phyloP scores from a whole-genome alignment of 345 rosid species.

The Populus pruinosa region DNA sequence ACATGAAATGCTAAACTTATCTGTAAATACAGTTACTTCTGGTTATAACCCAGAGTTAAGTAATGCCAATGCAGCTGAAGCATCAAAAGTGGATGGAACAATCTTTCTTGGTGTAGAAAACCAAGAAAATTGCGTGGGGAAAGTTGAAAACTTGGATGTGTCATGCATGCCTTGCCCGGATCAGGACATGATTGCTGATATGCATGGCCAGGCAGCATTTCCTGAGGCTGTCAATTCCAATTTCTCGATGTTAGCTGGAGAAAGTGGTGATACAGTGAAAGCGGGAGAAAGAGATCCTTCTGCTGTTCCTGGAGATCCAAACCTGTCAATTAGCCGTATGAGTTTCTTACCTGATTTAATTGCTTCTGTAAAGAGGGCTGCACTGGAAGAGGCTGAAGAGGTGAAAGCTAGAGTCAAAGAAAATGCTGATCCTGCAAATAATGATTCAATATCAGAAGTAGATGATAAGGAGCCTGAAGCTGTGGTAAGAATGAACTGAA shows the following conservation, averaged over 20 bases:
- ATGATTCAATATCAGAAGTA: slow-evolving; percentile 34
- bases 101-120: slow-evolving; percentile 32
- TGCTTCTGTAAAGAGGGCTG: slow-evolving; percentile 68
- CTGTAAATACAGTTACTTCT: slow-evolving; percentile 23
- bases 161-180: slow-evolving; percentile 20
- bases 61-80: slow-evolving; percentile 24
- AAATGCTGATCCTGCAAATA: slow-evolving; percentile 25
- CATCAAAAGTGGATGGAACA: slow-evolving; percentile 35
- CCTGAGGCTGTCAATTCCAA: slow-evolving; percentile 22
- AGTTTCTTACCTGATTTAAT: slow-evolving; percentile 63
- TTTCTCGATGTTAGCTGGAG: slow-evolving; percentile 24
- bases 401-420: slow-evolving; percentile 58
- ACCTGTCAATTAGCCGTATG: slow-evolving; percentile 43
- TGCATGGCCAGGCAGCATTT: slow-evolving; percentile 21
- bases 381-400: slow-evolving; percentile 75
- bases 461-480: slow-evolving; percentile 41
- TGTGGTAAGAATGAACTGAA: slow-evolving; percentile 47
- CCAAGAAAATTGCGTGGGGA: slow-evolving; percentile 25
- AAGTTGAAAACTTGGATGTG: slow-evolving; percentile 25
- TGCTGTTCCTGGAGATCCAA: slow-evolving; percentile 37
- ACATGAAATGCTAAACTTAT: slow-evolving; percentile 31
- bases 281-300: slow-evolving; percentile 36
- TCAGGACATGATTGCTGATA: slow-evolving; percentile 15
- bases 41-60: slow-evolving; percentile 15
- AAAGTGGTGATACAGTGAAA: slow-evolving; percentile 19